Base-by-base conservation (phyloP, 2,329 filamentous ascomycete genomes). In the Aureobasidium sp. region DNA sequence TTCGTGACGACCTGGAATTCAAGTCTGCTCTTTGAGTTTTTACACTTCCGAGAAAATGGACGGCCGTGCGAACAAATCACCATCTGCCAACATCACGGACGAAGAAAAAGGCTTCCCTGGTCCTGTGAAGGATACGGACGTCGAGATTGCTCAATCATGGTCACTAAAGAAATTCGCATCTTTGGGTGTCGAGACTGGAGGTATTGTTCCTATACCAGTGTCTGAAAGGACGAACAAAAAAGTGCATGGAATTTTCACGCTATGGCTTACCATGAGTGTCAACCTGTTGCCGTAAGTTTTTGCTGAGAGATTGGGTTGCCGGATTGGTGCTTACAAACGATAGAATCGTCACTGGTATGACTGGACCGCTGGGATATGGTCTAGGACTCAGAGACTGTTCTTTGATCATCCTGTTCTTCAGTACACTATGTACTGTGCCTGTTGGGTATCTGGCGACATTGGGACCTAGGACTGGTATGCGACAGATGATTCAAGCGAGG, bases 401-500 rank as follows among this genome's bases (percentile, higher is more conserved):
- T 1, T 69, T 85, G 11, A 70, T 84, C 27, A 84, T 85, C 41
- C 63, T 85, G 40, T 85, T 85, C 69, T 84, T 85, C 65, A 76
- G 74, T 10, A 64, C 84, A 16, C 58, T 83, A 22, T 77, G 76
- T 1, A 76, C 76, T 0, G 55, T 75, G 6, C 69, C 77, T 0
- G 77, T 80, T 0, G 80, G 78, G 3, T 82, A 78, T 59, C 68
- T 84, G 22, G 75, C 75, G 37, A 81, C 77, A 0, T 66, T 82
- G 47, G 80, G 81, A 0, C 79, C 81, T 3, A 78, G 77, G 65
- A 83, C 80, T 8, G 82, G 81, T 37, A 77, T 85, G 74, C 74
- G 81, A 14, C 81, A 84, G 65, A 81, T 85, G 74, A 76, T 85
- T 6, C 79, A 82, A 59, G 81, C 82, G 3, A 72, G 82, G 19